Percentiles rank a stretch among this genome's conserved stretches.
phyloP scores from a whole-genome alignment of 2,329 filamentous ascomycete species.

The Thielaviopsis musarum region DNA sequence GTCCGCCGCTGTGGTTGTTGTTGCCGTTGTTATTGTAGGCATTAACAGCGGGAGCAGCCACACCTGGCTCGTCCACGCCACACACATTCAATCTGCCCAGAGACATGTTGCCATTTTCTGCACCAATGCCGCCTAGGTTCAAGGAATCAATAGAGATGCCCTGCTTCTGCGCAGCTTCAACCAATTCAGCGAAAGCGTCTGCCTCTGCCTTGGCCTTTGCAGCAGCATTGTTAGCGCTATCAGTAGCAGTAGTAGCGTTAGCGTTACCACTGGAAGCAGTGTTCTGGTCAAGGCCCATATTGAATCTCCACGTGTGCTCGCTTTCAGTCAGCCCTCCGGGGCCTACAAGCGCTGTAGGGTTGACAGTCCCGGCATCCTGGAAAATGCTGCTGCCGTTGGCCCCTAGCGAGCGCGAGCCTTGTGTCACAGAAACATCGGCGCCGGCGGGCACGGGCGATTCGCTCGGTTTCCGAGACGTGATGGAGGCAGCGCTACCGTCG shows the following conservation, averaged over 20 bases:
- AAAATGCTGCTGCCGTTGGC: not conserved
- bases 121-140: not conserved
- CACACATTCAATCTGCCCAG: not conserved
- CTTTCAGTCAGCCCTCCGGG: not conserved
- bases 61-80: not conserved
- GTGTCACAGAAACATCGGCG: slow-evolving; percentile 14
- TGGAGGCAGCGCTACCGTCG: not conserved
- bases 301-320: slow-evolving; percentile 1
- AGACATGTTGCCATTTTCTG: not conserved
- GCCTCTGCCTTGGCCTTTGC: not conserved
- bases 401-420: not conserved
- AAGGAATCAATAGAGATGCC: not conserved
- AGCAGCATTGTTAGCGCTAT: not conserved
- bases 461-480: slow-evolving; percentile 7
- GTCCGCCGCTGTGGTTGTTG: not conserved
- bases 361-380: not conserved
- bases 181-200: not conserved
- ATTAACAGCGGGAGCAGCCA: not conserved
- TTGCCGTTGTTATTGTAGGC: not conserved
- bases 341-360: slow-evolving; percentile 1
- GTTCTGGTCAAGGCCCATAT: not conserved
- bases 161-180: not conserved
- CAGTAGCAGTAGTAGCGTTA: not conserved
- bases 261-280: not conserved
- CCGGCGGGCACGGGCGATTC: slow-evolving; percentile 16